Conservation (phyloP, 2,329 filamentous ascomycete genomes). For the Xylariaceae sp. region DNA sequence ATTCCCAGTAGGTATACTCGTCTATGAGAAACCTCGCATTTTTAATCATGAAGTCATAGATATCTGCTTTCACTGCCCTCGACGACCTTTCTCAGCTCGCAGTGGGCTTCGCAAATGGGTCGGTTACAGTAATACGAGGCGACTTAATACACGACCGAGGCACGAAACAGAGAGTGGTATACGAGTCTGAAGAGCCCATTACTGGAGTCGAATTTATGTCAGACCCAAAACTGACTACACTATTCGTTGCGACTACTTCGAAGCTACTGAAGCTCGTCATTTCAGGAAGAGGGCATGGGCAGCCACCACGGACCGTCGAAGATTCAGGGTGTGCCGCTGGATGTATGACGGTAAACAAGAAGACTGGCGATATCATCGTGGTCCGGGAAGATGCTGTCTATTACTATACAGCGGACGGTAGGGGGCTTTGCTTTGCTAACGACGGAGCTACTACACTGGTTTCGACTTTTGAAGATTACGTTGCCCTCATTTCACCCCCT, state of each 20-base stretch:
- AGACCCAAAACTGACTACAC: constrained; percentile 69
- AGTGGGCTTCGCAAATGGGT: constrained; percentile 93
- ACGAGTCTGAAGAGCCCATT: constrained; percentile 95
- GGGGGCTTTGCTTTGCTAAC: constrained; percentile 87
- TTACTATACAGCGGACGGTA: constrained; percentile 84
- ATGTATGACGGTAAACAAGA: constrained; percentile 88
- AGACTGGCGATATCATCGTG: constrained; percentile 86
- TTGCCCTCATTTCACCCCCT: constrained; percentile 84
- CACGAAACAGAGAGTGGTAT: constrained; percentile 90
- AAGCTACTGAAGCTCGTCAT: constrained; percentile 87
- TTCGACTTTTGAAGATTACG: constrained; percentile 81
- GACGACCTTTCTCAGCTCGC: constrained; percentile 92
- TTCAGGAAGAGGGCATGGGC: constrained; percentile 86
- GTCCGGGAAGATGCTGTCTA: constrained; percentile 95
- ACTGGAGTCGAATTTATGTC: constrained; percentile 83
- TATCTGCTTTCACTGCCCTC: constrained; percentile 87
- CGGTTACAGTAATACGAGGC: constrained; percentile 90
- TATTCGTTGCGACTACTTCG: constrained; percentile 92
- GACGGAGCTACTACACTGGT: constrained; percentile 89
- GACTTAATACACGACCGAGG: constrained; percentile 95
- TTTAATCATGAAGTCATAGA: constrained; percentile 50
- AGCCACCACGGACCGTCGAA: constrained; percentile 86
- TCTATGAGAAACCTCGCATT: not conserved
- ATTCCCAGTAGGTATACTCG: constrained; percentile 72
- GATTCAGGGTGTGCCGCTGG: constrained; percentile 90